Percentiles rank a stretch among this genome's conserved stretches.
Conservation (phyloP, 768 basidiomycete species). For the Termitomyces sp. region DNA sequence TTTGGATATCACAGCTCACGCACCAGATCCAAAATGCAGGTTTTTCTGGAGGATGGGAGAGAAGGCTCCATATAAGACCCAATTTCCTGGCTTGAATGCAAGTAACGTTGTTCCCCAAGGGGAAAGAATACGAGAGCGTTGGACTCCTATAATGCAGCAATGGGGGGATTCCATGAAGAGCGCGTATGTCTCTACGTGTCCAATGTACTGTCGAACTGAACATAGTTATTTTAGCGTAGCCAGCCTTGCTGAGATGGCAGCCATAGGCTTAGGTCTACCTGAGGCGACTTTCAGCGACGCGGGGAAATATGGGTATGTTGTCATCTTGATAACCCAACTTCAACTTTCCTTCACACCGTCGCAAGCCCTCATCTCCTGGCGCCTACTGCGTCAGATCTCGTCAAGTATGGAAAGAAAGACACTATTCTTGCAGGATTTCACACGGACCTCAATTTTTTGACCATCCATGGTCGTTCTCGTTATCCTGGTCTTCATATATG, state of each 20-base stretch:
- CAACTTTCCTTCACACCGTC: neutral
- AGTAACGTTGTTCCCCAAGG: conserved; percentile 78
- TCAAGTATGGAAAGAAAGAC: conserved; percentile 69
- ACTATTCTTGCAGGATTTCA: conserved; percentile 95
- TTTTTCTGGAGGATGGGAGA: conserved; percentile 88
- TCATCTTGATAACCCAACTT: neutral
- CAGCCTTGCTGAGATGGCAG: conserved; percentile 83
- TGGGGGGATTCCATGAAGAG: conserved; percentile 89
- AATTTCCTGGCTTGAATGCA: conserved; percentile 72
- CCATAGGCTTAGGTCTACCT: conserved; percentile 75
- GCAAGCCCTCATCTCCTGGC: conserved; percentile 76
- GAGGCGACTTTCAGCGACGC: conserved; percentile 69
- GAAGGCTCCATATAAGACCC: conserved; percentile 69
- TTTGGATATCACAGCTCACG: conserved; percentile 72
- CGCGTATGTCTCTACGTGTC: conserved; percentile 48
- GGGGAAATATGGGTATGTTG: conserved; percentile 75
- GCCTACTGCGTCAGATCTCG: conserved; percentile 88
- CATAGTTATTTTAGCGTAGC: conserved; percentile 46
- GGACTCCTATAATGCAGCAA: conserved; percentile 71
- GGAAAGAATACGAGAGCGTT: conserved; percentile 47
- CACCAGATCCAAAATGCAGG: conserved; percentile 91
- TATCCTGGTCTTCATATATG: conserved; percentile 91
- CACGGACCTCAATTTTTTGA: conserved; percentile 89
- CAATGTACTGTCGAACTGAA: neutral
- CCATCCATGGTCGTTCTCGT: conserved; percentile 83